Base-by-base conservation (phyloP, 2,329 filamentous ascomycete genomes). In the Sporothrix protearum region DNA sequence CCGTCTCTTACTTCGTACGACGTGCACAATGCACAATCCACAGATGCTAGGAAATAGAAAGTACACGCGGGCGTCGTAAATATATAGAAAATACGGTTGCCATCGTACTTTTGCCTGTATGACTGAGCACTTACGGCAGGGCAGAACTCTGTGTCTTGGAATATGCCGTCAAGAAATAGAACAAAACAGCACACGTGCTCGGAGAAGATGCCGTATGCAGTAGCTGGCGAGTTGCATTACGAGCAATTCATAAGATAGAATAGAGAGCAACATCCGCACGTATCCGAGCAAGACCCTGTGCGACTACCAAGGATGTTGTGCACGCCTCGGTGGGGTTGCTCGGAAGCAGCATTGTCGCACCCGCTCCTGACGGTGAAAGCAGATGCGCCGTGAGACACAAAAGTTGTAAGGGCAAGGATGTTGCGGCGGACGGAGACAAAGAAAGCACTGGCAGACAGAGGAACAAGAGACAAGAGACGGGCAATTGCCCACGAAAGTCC, bases 291-390 rank as follows among this genome's bases (percentile, higher is more conserved):
- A 22, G 53, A 55, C 19, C 30, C 30, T 19, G 30, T 39, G 16
- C 55, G 19, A 61, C 30, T n/a, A 39, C 22, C 30, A 61, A 39
- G 30, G 33, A 57, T 19, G 55, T 14, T 61, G 55, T 45, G 36
- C 36, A 36, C 36, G 2, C 59, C 7, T n/a, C 30, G 45, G 64
- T 53, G 47, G 45, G 28, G 64, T 25, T 39, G 16, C 63, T 49
- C 64, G 64, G 28, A 68, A 53, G 64, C 42, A 49, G 63, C 19
- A 53, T 30, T 53, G 64, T 53, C 19, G 64, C n/a, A 53, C 64
- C 64, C 64, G 47, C 30, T 36, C 63, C 63, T 53, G 64, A 51
- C 28, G 63, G 63, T 30, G 25, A 67, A 22, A 47, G n/a, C 22
- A 39, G 30, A 64, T 30, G 25, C 42, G 42, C 42, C 28, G 45